Percentiles rank a stretch among this genome's conserved stretches.
Conservation (phyloP, 805 yeast genomes). For the Wickerhamomyces silvicola region DNA sequence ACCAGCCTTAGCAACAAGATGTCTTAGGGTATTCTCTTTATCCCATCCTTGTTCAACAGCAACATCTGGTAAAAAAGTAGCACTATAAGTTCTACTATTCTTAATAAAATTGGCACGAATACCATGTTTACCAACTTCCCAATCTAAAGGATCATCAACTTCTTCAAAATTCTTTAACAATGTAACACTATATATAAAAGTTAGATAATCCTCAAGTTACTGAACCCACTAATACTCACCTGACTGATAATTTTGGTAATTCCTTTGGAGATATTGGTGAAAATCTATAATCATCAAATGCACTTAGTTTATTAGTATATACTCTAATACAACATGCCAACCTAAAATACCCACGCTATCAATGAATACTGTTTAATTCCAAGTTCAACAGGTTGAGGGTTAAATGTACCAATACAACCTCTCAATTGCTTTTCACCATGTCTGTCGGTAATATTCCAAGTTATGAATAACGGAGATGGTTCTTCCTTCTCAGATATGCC, state of each 20-base stretch:
- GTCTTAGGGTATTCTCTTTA: constrained; percentile 59
- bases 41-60: constrained; percentile 85
- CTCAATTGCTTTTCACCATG: constrained; percentile 40
- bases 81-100: constrained; percentile 39
- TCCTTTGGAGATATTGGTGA: constrained; percentile 54
- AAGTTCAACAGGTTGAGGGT: constrained; percentile 39
- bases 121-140: constrained; percentile 85
- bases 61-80: constrained; percentile 89
- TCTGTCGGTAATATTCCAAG: constrained; percentile 57
- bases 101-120: constrained; percentile 49
- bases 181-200: constrained; percentile 46
- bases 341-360: constrained; percentile 32
- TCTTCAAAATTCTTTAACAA: constrained; percentile 52
- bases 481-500: constrained; percentile 3
- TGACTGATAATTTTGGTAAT: constrained; percentile 42
- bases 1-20: constrained; percentile 74
- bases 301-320: constrained; percentile 29
- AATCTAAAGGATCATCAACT: constrained; percentile 50
- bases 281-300: constrained; percentile 76
- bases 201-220: neutral
- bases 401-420: constrained; percentile 94
- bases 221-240: constrained; percentile 21
- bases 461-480: constrained; percentile 68
- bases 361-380: constrained; percentile 63
- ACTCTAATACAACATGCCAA: constrained; percentile 7